Conservation (phyloP, 2,329 filamentous ascomycete species). For the Cladorrhinum sp. region DNA sequence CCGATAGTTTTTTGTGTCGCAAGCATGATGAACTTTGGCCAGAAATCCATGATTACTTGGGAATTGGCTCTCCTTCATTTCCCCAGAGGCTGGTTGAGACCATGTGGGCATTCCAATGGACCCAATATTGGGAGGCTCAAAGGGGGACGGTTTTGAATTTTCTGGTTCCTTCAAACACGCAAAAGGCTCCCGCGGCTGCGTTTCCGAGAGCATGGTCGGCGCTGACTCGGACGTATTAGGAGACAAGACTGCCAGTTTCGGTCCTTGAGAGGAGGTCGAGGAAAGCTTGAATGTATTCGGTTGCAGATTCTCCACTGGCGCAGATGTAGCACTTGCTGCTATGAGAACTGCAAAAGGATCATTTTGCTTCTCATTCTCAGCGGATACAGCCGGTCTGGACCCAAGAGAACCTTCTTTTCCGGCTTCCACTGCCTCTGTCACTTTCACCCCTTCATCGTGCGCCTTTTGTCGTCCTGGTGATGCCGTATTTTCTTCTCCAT, state of each 20-base stretch:
- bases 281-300: not conserved
- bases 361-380: not conserved
- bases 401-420: not conserved
- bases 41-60: slow-evolving; percentile 14
- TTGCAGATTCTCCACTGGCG: not conserved
- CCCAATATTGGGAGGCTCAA: not conserved
- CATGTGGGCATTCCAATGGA: not conserved
- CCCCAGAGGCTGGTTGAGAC: not conserved
- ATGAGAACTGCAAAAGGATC: not conserved
- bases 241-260: not conserved
- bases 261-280: not conserved
- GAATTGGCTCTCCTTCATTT: not conserved
- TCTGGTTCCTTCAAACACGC: not conserved
- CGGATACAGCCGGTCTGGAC: not conserved
- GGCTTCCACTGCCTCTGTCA: not conserved
- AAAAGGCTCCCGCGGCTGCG: no score
- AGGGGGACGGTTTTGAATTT: not conserved
- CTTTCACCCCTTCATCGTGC: not conserved
- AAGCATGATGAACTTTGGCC: slow-evolving; percentile 18
- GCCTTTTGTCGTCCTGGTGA: not conserved
- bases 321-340: not conserved
- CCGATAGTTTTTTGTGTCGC: slow-evolving; percentile 5
- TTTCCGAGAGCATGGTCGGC: no score
- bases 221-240: not conserved
- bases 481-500: not conserved